Percentiles rank a stretch among this genome's conserved stretches.
Evolutionary conservation across 164 flowering plant species (phyloP).

Genomic region (Piper longum): DNA sequence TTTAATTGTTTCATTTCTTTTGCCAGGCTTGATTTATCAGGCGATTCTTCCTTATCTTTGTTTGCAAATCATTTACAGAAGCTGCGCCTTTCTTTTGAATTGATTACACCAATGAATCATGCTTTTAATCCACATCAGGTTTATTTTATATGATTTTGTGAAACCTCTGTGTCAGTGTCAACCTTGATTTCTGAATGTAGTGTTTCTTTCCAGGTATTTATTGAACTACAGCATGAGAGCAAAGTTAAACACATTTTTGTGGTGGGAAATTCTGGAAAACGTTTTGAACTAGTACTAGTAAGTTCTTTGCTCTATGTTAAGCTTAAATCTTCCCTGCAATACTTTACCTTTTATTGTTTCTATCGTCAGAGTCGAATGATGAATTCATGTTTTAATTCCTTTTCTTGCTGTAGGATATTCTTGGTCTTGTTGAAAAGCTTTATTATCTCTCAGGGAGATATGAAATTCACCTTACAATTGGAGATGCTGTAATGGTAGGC

Average conservation of each 20-base stretch:
- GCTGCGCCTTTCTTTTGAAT: slow-evolving; percentile 58
- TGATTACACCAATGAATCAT: slow-evolving; percentile 50
- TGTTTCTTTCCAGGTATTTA: slow-evolving; percentile 57
- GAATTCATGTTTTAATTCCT: not conserved
- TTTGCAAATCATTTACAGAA: slow-evolving; percentile 94
- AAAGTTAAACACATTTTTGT: slow-evolving; percentile 76
- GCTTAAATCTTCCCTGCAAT: too few relatives aligned
- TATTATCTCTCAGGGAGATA: slow-evolving; percentile 91
- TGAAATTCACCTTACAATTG: slow-evolving; percentile 73
- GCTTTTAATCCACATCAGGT: slow-evolving; percentile 90
- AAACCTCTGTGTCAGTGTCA: not conserved
- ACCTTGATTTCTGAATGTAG: not conserved
- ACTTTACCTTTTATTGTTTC: too few relatives aligned
- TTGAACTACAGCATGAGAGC: slow-evolving; percentile 78
- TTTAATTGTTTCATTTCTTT: not conserved
- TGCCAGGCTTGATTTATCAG: slow-evolving; percentile 36
- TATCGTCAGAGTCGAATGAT: too few relatives aligned
- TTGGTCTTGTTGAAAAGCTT: slow-evolving; percentile 85
- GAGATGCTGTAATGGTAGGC: slow-evolving; percentile 88
- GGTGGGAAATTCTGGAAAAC: slow-evolving; percentile 50
- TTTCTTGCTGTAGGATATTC: slow-evolving; percentile 52
- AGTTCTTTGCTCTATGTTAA: not conserved
- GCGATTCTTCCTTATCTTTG: slow-evolving; percentile 38
- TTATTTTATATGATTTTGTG: slow-evolving; percentile 1
- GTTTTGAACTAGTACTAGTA: slow-evolving; percentile 59